These are phyloP conservation scores for Pseudopediastrum boryanum DNA, from an alignment of 139 green algal species.

Conservation along the genomic window DNA sequence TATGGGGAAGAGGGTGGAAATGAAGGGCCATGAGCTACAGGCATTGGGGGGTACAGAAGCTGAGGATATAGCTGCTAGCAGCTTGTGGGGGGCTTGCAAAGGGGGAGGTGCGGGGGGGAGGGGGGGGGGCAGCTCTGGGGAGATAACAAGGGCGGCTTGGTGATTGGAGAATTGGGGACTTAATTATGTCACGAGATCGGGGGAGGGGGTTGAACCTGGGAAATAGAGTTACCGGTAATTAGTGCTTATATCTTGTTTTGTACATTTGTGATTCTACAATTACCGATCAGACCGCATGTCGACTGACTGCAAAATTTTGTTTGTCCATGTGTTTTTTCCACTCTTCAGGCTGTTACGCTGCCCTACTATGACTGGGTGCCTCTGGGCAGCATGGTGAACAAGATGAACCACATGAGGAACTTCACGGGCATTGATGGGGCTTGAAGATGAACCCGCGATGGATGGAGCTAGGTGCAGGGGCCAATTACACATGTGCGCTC, in stretches of 20 bases:
- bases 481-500: too few species aligned
- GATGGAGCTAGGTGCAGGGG: too few species aligned
- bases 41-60: too few species aligned
- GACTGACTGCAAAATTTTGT: not conserved
- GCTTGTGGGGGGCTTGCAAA: too few species aligned
- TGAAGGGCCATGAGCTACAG: too few species aligned
- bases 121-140: too few species aligned
- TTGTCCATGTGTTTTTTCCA: not conserved
- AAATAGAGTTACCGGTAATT: not conserved
- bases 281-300: not conserved
- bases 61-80: too few species aligned
- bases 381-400: not conserved
- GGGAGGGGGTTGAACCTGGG: not conserved
- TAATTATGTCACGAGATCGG: not conserved
- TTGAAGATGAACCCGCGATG: too few species aligned
- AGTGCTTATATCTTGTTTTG: not conserved
- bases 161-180: too few species aligned
- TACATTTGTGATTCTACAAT: not conserved
- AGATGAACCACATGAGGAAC: not conserved
- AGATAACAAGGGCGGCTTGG: not conserved
- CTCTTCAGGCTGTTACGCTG: slow-evolving; percentile 13
- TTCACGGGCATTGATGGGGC: too few species aligned
- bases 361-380: slow-evolving; percentile 22
- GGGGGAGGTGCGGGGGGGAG: too few species aligned
- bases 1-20: too few species aligned